Evolutionary conservation across 139 green algal genomes (phyloP).

Genomic region (Coelastrella sp.): DNA sequence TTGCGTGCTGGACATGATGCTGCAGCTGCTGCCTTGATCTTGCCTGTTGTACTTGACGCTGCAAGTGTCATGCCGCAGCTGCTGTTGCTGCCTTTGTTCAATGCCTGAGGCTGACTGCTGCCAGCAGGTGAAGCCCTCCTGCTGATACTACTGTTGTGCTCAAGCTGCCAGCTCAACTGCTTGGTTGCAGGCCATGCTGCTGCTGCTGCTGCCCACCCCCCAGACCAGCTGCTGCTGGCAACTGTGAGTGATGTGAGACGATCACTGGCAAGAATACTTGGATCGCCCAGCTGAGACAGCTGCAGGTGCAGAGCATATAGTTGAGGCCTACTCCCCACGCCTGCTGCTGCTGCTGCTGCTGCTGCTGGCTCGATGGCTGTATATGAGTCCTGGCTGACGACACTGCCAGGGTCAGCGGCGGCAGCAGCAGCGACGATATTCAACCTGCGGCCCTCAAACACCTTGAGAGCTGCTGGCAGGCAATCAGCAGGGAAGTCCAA

Average conservation of each 20-base stretch:
- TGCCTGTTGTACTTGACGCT: too few species aligned
- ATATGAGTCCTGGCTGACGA: background rate
- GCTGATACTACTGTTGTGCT: background rate
- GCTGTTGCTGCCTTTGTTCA: background rate
- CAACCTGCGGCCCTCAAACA: background rate
- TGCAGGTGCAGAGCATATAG: too few species aligned
- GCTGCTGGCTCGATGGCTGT: background rate
- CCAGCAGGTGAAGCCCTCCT: background rate
- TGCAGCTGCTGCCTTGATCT: too few species aligned
- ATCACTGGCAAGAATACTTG: too few species aligned
- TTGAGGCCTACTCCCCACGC: background rate
- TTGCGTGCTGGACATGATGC: too few species aligned
- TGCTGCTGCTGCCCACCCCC: background rate
- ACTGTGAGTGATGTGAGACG: too few species aligned
- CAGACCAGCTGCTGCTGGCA: background rate
- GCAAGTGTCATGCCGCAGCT: background rate
- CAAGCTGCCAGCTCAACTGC: background rate
- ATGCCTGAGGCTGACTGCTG: background rate
- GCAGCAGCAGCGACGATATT: background rate
- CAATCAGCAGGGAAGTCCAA: background rate
- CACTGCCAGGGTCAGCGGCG: background rate
- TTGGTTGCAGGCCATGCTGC: background rate
- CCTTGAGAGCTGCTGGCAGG: background rate
- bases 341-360: background rate
- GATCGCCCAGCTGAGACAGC: too few species aligned